These are phyloP conservation scores for Pseudocercospora eumusae DNA, from an alignment of 2,329 filamentous ascomycete genomes.

Conservation along the genomic window DNA sequence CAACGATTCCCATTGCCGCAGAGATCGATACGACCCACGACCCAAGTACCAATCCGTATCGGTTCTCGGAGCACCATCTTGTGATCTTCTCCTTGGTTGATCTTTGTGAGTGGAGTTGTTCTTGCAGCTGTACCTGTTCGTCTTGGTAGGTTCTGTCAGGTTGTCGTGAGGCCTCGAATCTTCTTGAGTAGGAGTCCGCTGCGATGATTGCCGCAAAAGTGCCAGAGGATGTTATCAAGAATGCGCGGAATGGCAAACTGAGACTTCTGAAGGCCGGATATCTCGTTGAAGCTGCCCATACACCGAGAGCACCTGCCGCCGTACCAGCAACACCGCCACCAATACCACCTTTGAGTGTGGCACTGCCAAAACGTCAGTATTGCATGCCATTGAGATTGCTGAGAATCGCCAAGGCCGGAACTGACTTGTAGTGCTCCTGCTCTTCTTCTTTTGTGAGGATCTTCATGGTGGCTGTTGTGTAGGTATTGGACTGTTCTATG, in stretches of 20 bases:
- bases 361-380: slow-evolving; percentile 44
- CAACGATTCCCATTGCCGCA: slow-evolving; percentile 71
- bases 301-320: slow-evolving; percentile 65
- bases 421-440: slow-evolving; percentile 74
- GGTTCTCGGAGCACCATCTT: slow-evolving; percentile 75
- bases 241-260: slow-evolving; percentile 85
- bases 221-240: slow-evolving; percentile 77
- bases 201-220: slow-evolving; percentile 83
- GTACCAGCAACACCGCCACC: slow-evolving; percentile 72
- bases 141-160: slow-evolving; percentile 68
- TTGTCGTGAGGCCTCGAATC: slow-evolving; percentile 70
- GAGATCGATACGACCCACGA: slow-evolving; percentile 82
- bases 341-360: slow-evolving; percentile 76
- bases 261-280: slow-evolving; percentile 78
- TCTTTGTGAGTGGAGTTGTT: slow-evolving; percentile 59
- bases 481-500: not conserved
- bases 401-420: slow-evolving; percentile 12
- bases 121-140: slow-evolving; percentile 58
- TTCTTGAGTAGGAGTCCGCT: slow-evolving; percentile 73
- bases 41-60: slow-evolving; percentile 81
- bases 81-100: slow-evolving; percentile 61
- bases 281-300: slow-evolving; percentile 67
- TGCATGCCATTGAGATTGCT: slow-evolving; percentile 3
- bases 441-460: slow-evolving; percentile 93
- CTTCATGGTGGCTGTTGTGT: slow-evolving; percentile 67